Conservation (phyloP, 306 rosid genomes). For the Sicyos edulis region DNA sequence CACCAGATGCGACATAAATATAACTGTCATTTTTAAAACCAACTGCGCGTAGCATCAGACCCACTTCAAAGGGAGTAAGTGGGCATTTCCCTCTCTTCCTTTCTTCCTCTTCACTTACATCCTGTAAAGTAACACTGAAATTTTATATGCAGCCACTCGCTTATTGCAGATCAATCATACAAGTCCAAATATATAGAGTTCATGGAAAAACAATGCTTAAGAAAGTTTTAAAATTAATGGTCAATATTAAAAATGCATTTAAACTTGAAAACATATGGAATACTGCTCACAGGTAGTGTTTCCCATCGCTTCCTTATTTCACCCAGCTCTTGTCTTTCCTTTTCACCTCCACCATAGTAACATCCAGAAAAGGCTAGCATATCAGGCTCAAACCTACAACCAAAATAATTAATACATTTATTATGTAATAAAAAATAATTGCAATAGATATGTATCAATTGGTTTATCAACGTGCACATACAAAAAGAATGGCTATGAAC, state of each 20-base stretch:
- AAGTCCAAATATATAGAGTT: slow-evolving; percentile 9
- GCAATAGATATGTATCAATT: neutral
- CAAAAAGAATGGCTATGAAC: slow-evolving; percentile 1
- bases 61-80: slow-evolving; percentile 90
- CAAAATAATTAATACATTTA: slow-evolving; percentile 23
- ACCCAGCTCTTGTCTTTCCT: slow-evolving; percentile 80
- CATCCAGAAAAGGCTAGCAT: slow-evolving; percentile 99
- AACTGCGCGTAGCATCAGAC: slow-evolving; percentile 90
- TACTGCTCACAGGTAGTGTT: slow-evolving; percentile 81
- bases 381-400: slow-evolving; percentile 93
- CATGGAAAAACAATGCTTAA: neutral
- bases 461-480: neutral
- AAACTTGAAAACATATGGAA: slow-evolving; percentile 14
- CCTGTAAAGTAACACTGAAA: slow-evolving; percentile 39
- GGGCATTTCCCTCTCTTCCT: slow-evolving; percentile 98
- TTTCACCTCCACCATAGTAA: slow-evolving; percentile 96
- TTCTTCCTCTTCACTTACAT: slow-evolving; percentile 76
- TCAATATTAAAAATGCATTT: neutral
- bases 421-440: neutral
- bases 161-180: neutral
- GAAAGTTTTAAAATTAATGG: neutral
- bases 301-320: slow-evolving; percentile 97
- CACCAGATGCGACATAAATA: slow-evolving; percentile 95
- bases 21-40: slow-evolving; percentile 85
- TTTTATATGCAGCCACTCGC: neutral